Percentiles rank a stretch among this genome's conserved stretches.
phyloP scores from a whole-genome alignment of 208 protist species.

The Trypanosoma theileri region DNA sequence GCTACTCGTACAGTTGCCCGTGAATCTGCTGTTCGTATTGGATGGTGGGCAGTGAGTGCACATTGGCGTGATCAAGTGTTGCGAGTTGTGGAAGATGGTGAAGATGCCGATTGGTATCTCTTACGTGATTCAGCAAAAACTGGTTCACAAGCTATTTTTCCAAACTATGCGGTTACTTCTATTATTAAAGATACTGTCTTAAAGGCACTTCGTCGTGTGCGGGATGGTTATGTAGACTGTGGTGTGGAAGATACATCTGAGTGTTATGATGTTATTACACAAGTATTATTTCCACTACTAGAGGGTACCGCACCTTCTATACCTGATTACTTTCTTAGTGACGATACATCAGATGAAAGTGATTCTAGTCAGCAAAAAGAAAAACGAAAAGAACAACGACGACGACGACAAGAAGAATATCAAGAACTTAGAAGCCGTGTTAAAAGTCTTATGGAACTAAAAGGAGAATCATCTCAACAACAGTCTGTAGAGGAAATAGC shows the following conservation, averaged over 20 bases:
- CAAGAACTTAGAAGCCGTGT: conserved; percentile 15
- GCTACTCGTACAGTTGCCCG: conserved; percentile 40
- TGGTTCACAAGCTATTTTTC: conserved; percentile 50
- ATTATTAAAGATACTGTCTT: conserved; percentile 40
- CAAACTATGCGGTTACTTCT: conserved; percentile 57
- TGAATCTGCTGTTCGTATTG: conserved; percentile 53
- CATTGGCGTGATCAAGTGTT: conserved; percentile 85
- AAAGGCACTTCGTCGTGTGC: conserved; percentile 54
- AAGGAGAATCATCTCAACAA: background rate
- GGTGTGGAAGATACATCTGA: conserved; percentile 32
- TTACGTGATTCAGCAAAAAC: conserved; percentile 50
- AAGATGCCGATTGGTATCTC: conserved; percentile 74
- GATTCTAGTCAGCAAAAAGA: background rate
- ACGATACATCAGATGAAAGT: background rate
- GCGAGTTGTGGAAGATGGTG: conserved; percentile 48
- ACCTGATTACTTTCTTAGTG: conserved; percentile 14
- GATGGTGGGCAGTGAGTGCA: conserved; percentile 79
- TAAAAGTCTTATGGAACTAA: conserved; percentile 4
- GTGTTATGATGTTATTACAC: conserved; percentile 34
- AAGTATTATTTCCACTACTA: conserved; percentile 44
- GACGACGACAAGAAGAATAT: conserved; percentile 20
- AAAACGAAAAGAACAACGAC: background rate
- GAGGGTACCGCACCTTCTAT: conserved; percentile 29
- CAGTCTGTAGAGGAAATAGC: conserved; percentile 1
- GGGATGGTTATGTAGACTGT: conserved; percentile 36